These are phyloP conservation scores for Aspergillus cristatus DNA, from an alignment of 495 filamentous ascomycete species.

Conservation along the genomic window DNA sequence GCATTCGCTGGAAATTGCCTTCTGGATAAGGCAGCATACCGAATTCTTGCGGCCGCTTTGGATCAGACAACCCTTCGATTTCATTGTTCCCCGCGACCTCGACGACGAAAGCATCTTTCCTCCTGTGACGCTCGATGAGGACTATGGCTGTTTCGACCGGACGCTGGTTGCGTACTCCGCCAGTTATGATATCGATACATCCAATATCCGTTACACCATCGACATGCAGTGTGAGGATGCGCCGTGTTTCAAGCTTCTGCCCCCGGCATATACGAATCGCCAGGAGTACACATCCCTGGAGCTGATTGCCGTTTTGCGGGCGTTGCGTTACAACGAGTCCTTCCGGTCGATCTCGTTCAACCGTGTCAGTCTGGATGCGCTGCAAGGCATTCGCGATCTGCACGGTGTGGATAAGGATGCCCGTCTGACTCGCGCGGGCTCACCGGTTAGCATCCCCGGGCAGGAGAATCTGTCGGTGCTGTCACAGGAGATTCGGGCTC, in stretches of 20 bases:
- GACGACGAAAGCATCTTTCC: constrained; percentile 52
- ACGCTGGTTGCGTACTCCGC: constrained; percentile 82
- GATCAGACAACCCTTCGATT: constrained; percentile 59
- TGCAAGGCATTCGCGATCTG: constrained; percentile 53
- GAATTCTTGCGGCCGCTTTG: constrained; percentile 77
- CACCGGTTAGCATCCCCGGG: constrained; percentile 47
- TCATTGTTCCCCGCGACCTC: constrained; percentile 52
- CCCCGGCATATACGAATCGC: constrained; percentile 45
- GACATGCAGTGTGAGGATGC: constrained; percentile 68
- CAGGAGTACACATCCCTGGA: constrained; percentile 62
- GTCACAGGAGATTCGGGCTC: constrained; percentile 63
- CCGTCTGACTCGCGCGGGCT: constrained; percentile 46
- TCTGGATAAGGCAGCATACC: constrained; percentile 61
- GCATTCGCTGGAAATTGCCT: constrained; percentile 66
- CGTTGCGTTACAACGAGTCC: constrained; percentile 85
- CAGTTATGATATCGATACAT: constrained; percentile 63
- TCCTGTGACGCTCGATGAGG: constrained; percentile 56
- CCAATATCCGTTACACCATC: constrained; percentile 67
- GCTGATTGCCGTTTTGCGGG: constrained; percentile 74
- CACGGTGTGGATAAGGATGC: constrained; percentile 58
- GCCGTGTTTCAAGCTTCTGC: constrained; percentile 74
- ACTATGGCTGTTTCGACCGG: constrained; percentile 70
- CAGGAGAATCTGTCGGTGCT: constrained; percentile 52
- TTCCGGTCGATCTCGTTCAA: constrained; percentile 80
- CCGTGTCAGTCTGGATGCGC: constrained; percentile 57